Conservation (phyloP, 306 rosid genomes). For the Medicago arabica region DNA sequence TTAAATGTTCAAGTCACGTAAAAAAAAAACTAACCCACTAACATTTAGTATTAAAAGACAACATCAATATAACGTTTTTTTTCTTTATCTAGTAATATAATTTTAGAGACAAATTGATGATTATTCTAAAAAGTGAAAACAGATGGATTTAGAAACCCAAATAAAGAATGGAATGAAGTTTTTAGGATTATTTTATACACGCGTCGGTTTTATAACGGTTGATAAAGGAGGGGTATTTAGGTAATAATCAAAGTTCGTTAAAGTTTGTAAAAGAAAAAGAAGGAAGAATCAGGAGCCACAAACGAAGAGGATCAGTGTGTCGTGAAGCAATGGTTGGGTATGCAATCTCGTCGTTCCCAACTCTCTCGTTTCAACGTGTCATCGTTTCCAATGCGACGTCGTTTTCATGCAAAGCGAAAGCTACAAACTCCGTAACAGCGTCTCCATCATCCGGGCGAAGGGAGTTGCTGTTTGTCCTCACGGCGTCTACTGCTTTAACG, state of each 20-base stretch:
- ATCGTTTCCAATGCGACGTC: constrained; percentile 41
- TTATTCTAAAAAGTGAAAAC: no score
- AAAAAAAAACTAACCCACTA: no score
- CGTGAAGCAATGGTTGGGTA: constrained; percentile 48
- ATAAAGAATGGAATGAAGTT: no score
- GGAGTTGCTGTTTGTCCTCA: constrained; percentile 57
- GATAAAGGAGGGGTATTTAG: background rate
- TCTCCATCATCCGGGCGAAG: constrained; percentile 50
- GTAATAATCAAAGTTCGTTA: constrained; percentile 19
- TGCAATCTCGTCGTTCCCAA: constrained; percentile 52
- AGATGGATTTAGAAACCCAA: no score
- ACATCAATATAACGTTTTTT: no score
- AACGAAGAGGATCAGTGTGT: constrained; percentile 46
- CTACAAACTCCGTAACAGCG: constrained; percentile 19
- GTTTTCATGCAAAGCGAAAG: constrained; percentile 38
- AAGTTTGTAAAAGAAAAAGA: background rate
- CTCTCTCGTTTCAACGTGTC: constrained; percentile 50
- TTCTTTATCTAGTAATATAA: no score
- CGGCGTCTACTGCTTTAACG: constrained; percentile 58
- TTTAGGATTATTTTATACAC: background rate
- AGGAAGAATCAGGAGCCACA: constrained; percentile 40
- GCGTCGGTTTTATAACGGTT: constrained; percentile 17
- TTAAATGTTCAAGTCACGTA: no score
- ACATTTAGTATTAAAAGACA: no score
- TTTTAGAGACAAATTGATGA: no score